Percentiles rank a stretch among this genome's conserved stretches.
Conservation (phyloP, 352 stramenopile species). For the Pythium insidiosum region DNA sequence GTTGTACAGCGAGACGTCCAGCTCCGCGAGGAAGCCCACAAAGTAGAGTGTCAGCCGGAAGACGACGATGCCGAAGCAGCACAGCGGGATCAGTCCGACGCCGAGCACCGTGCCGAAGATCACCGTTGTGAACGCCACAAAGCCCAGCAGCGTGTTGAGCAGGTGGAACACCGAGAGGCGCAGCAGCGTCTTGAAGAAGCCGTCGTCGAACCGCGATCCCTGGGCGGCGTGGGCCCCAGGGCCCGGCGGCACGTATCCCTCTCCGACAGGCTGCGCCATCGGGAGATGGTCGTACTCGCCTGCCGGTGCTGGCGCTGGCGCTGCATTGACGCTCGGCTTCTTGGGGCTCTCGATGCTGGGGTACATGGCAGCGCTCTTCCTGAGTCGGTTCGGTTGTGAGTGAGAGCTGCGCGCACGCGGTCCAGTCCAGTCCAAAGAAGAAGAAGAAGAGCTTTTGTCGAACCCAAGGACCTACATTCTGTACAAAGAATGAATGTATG, state of each 20-base stretch:
- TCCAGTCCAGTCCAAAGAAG: too few species aligned
- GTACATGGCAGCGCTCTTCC: constrained; percentile 11
- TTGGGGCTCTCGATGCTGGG: constrained; percentile 19
- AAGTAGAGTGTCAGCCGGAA: constrained; percentile 47
- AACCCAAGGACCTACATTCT: too few species aligned
- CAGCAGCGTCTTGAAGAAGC: constrained; percentile 28
- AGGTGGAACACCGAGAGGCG: constrained; percentile 55
- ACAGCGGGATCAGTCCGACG: constrained; percentile 38
- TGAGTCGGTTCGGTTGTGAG: neutral
- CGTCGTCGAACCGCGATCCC: neutral
- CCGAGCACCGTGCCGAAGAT: constrained; percentile 25
- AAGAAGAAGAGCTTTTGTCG: too few species aligned
- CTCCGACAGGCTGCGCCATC: constrained; percentile 13
- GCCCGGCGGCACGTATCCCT: constrained; percentile 4
- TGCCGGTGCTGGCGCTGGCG: constrained; percentile 2
- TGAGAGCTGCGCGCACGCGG: neutral
- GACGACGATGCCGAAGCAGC: constrained; percentile 40
- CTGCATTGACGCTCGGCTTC: constrained; percentile 4
- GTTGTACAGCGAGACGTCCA: constrained; percentile 59
- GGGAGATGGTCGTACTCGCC: constrained; percentile 12
- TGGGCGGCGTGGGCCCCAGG: neutral
- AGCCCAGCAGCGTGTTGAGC: constrained; percentile 42
- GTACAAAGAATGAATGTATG: too few species aligned
- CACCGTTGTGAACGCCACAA: constrained; percentile 32
- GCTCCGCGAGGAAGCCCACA: constrained; percentile 38